phyloP scores from a whole-genome alignment of 805 yeast genomes.

The Debaryomyces hansenii region DNA sequence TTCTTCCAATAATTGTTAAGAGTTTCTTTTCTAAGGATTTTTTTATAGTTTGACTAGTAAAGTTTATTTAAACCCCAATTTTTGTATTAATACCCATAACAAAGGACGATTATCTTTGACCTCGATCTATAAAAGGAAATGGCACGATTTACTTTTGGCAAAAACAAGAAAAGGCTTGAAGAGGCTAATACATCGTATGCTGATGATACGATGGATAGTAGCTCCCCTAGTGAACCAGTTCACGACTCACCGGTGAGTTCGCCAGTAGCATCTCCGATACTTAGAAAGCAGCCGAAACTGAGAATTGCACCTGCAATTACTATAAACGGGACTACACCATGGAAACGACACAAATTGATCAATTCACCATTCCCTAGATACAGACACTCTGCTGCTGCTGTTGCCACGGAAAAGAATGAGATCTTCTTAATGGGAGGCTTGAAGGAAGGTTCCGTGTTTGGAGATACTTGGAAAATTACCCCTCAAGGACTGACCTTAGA shows the following conservation, averaged over 20 bases:
- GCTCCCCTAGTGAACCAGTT: constrained; percentile 1
- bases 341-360: constrained; percentile 63
- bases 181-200: constrained; percentile 6
- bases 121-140: constrained; percentile 18
- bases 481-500: constrained; percentile 37
- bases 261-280: constrained; percentile 1
- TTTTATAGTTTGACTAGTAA: too few relatives aligned
- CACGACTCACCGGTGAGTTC: constrained; percentile 1
- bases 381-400: constrained; percentile 83
- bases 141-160: constrained; percentile 62
- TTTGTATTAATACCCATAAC: neutral
- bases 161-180: constrained; percentile 36
- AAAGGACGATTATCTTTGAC: neutral
- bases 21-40: neutral
- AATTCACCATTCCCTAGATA: constrained; percentile 93
- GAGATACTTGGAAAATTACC: constrained; percentile 90
- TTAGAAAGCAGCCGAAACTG: constrained; percentile 12
- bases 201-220: constrained; percentile 1
- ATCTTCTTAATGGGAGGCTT: constrained; percentile 93
- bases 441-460: constrained; percentile 87
- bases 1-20: neutral
- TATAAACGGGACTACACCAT: constrained; percentile 45
- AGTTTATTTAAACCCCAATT: neutral
- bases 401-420: constrained; percentile 77
- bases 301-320: constrained; percentile 11